Base-by-base conservation (phyloP, 352 stramenopile species). In the Phytophthora colocasiae region DNA sequence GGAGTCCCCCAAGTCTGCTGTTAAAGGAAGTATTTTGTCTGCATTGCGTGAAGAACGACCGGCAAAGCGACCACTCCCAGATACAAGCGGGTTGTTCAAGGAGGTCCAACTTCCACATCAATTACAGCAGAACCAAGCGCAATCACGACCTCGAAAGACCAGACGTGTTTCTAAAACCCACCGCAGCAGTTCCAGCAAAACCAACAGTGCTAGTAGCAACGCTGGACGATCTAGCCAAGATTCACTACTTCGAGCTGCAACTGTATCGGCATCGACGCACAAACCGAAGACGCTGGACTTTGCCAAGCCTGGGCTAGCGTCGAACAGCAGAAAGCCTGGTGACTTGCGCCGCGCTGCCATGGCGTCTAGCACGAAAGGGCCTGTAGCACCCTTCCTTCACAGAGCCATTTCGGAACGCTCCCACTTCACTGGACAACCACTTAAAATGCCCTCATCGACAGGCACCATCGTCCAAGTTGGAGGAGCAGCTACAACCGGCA, bases 1-100 rank as follows among this genome's bases (percentile, higher is more conserved):
- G 17, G 36, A 63, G 1, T 9, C 53, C 14, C 15, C 56, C 14
- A 47, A 61, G 38, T 27, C 29, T 47, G 26, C 29, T 53, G 26
- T 44, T 8, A 79, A 78, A 11, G 64, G 67, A 0, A 93, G 83
- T 63, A 90, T 92, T 63, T 55, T 94, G 39, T 87, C 82, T 17
- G 84, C 84, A 3, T 59, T 94, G 15, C 76, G 71, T 8, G 71
- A 91, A 52, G 86, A 92, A 57, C 75, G 78, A 22, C 69, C 78
- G 15, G 31, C 56, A 19, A 91, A 91, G 62, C 74, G 78, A 15
- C 44, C 61, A 48, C 73, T 71, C 19, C 63, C 58, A 5, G 69
- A 79, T 58, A 44, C 62, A 5, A 71, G 45, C n/a, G 62, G 55
- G 12, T 56, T 67, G 14, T 89, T 89, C 49, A 89, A 87, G 54